Conservation (phyloP, 2,329 filamentous ascomycete species). For the Aureobasidium subglaciale region DNA sequence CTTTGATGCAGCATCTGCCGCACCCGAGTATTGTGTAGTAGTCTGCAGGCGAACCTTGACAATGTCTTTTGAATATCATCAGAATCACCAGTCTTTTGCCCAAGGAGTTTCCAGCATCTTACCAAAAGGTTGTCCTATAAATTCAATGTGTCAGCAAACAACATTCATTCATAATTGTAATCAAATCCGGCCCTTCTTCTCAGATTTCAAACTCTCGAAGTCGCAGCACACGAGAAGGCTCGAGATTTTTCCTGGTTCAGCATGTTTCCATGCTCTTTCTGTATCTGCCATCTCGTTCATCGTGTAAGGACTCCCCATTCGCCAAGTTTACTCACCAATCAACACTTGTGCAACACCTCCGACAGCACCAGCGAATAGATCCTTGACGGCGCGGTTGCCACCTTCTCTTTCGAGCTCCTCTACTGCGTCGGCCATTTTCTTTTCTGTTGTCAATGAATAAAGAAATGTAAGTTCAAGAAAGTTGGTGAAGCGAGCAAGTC, state of each 20-base stretch:
- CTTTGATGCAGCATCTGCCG: constrained; percentile 69
- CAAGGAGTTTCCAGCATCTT: constrained; percentile 23
- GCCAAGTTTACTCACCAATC: constrained; percentile 58
- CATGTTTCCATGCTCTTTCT: neutral
- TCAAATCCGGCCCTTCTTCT: no score
- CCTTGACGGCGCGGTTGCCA: constrained; percentile 54
- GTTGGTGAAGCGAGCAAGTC: neutral
- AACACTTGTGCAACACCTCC: constrained; percentile 92
- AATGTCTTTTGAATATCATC: constrained; percentile 56
- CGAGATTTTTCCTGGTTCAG: neutral
- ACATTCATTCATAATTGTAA: neutral
- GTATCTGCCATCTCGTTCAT: neutral
- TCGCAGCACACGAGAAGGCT: no score
- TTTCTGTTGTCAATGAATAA: neutral
- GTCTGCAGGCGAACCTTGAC: constrained; percentile 97
- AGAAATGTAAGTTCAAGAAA: neutral
- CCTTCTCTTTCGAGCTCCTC: constrained; percentile 35
- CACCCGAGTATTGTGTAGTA: constrained; percentile 69
- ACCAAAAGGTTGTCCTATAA: constrained; percentile 59
- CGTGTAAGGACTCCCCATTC: neutral
- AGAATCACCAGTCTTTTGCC: neutral
- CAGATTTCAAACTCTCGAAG: no score
- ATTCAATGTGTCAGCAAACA: neutral
- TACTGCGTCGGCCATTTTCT: constrained; percentile 29
- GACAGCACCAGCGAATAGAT: constrained; percentile 81